These are phyloP conservation scores for Saccharomycopsis fodiens DNA, from an alignment of 805 yeast species.

Conservation along the genomic window DNA sequence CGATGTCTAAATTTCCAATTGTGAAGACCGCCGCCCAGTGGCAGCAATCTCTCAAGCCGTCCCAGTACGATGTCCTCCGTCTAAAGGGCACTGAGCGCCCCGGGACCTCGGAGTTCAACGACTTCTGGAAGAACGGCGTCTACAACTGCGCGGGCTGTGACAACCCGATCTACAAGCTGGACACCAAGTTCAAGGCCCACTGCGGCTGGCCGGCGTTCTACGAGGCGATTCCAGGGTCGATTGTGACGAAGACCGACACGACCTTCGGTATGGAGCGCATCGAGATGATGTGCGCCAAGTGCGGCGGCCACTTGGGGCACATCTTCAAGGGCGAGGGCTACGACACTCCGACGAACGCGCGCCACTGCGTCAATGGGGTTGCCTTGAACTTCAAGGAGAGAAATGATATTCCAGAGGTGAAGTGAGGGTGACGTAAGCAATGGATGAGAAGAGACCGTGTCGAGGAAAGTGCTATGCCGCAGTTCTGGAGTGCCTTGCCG, in stretches of 20 bases:
- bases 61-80: conserved; percentile 72
- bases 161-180: conserved; percentile 69
- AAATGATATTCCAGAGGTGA: background rate
- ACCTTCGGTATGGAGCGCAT: conserved; percentile 74
- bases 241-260: conserved; percentile 51
- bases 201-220: conserved; percentile 99
- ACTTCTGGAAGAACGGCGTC: conserved; percentile 46
- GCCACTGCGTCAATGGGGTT: conserved; percentile 92
- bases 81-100: conserved; percentile 41
- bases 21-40: conserved; percentile 50
- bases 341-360: conserved; percentile 74
- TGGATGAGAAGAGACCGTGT: too few species aligned
- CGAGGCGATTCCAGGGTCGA: conserved; percentile 78
- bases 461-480: too few species aligned
- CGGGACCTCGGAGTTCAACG: conserved; percentile 33
- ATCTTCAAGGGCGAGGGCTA: conserved; percentile 92
- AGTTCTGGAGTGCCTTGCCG: too few species aligned
- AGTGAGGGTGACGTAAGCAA: too few species aligned
- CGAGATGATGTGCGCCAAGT: conserved; percentile 80
- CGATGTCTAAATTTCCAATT: conserved; percentile 20
- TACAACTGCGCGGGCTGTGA: conserved; percentile 85
- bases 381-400: conserved; percentile 52
- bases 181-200: conserved; percentile 78
- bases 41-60: conserved; percentile 69
- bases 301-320: conserved; percentile 96